phyloP scores from a whole-genome alignment of 179 eudicot genomes.

The Gypsophila paniculata region DNA sequence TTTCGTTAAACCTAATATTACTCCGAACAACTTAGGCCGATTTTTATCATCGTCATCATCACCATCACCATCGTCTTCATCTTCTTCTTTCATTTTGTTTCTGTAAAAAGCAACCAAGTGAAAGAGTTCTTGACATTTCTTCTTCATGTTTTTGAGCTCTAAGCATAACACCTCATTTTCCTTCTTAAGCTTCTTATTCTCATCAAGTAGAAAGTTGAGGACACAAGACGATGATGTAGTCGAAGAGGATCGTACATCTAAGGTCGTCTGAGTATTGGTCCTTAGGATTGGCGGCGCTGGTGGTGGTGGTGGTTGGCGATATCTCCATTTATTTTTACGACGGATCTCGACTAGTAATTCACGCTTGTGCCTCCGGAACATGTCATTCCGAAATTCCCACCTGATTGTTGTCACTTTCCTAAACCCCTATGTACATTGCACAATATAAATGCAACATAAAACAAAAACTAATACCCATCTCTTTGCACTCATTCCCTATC shows the following conservation, averaged over 20 bases:
- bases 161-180: slow-evolving; percentile 56
- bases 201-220: slow-evolving; percentile 51
- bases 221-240: slow-evolving; percentile 56
- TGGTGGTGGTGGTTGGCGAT: slow-evolving; percentile 32
- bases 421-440: slow-evolving; percentile 55
- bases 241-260: slow-evolving; percentile 62
- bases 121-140: slow-evolving; percentile 66
- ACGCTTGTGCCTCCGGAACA: slow-evolving; percentile 57
- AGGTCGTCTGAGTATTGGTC: not conserved
- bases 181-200: slow-evolving; percentile 63
- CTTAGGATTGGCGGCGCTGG: not conserved
- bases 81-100: not conserved
- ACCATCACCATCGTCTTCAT: slow-evolving; percentile 20
- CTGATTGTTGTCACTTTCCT: slow-evolving; percentile 72
- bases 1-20: slow-evolving; percentile 53
- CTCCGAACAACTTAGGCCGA: slow-evolving; percentile 79
- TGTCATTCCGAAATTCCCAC: slow-evolving; percentile 87
- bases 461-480: too few relatives aligned
- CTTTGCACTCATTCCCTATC: too few relatives aligned
- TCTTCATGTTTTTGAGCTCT: slow-evolving; percentile 61
- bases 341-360: slow-evolving; percentile 61
- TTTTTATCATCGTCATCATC: slow-evolving; percentile 24
- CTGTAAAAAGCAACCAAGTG: slow-evolving; percentile 48
- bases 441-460: not conserved
- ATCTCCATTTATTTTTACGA: slow-evolving; percentile 64